Percentiles rank a stretch among this genome's conserved stretches.
Evolutionary conservation across 2,329 filamentous ascomycete species (phyloP).

Genomic region (Ophiobolus disseminans): DNA sequence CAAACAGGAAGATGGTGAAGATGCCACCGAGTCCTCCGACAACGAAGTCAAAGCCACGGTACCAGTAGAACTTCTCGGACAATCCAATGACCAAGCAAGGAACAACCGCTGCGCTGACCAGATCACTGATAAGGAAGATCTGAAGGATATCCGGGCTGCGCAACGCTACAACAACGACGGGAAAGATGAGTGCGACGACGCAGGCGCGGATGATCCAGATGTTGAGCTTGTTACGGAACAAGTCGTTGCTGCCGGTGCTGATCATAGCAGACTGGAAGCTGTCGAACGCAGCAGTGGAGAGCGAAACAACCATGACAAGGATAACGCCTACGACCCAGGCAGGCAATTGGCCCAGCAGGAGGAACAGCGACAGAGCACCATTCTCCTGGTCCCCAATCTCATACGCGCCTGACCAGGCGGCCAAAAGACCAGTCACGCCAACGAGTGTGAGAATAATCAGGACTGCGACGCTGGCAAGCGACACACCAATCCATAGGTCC

Average conservation of each 20-base stretch:
- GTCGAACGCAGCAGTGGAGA: constrained; percentile 81
- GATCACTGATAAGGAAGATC: constrained; percentile 82
- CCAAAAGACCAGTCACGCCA: constrained; percentile 75
- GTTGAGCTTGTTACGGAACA: constrained; percentile 81
- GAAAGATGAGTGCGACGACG: constrained; percentile 76
- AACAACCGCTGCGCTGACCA: constrained; percentile 77
- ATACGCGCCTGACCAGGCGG: constrained; percentile 78
- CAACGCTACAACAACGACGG: constrained; percentile 75
- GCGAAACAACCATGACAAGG: constrained; percentile 78
- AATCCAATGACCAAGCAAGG: constrained; percentile 78
- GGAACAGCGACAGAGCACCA: constrained; percentile 76
- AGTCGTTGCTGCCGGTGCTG: constrained; percentile 81
- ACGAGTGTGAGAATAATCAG: constrained; percentile 76
- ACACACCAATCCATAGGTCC: constrained; percentile 76
- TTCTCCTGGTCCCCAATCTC: constrained; percentile 67
- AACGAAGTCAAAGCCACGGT: constrained; percentile 82
- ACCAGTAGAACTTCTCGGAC: constrained; percentile 70
- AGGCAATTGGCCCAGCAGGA: constrained; percentile 74
- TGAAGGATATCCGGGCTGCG: constrained; percentile 77
- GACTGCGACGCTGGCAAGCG: constrained; percentile 68
- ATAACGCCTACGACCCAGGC: constrained; percentile 83
- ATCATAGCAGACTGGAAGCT: constrained; percentile 84
- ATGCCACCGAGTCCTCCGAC: constrained; percentile 79
- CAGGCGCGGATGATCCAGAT: constrained; percentile 74
- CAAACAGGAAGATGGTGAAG: constrained; percentile 81